These are phyloP conservation scores for Pythium myriotylum DNA, from an alignment of 352 stramenopile genomes.

Conservation along the genomic window DNA sequence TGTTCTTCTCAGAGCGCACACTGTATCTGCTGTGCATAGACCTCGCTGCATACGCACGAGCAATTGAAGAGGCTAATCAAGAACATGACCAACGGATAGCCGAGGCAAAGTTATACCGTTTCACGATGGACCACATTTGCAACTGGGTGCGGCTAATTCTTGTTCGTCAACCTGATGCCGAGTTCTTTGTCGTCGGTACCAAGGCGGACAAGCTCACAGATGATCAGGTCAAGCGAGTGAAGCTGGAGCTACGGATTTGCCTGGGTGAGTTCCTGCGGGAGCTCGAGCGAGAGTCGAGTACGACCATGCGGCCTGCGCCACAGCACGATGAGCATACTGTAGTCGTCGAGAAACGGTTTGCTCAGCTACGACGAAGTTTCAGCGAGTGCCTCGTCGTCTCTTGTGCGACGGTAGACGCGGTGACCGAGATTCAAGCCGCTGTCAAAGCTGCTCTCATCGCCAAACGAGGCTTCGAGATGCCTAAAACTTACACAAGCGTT, in stretches of 20 bases:
- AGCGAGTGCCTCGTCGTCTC: too few relatives aligned
- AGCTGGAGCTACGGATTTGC: slow-evolving; percentile 4
- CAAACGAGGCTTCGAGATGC: too few relatives aligned
- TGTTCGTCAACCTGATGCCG: slow-evolving; percentile 14
- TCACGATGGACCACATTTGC: background rate
- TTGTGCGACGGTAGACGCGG: too few relatives aligned
- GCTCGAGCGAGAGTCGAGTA: too few relatives aligned
- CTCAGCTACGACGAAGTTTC: too few relatives aligned
- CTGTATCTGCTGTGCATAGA: slow-evolving; percentile 17
- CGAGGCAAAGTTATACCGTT: too few relatives aligned
- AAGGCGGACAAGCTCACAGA: slow-evolving; percentile 8
- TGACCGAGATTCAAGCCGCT: too few relatives aligned
- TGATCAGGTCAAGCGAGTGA: background rate
- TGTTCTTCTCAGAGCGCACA: slow-evolving; percentile 22
- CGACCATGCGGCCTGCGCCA: too few relatives aligned
- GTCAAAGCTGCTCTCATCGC: too few relatives aligned
- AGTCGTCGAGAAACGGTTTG: too few relatives aligned
- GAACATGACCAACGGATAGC: background rate
- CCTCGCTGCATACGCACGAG: background rate
- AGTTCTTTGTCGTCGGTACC: slow-evolving; percentile 20
- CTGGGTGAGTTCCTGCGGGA: background rate
- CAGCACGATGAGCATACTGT: too few relatives aligned
- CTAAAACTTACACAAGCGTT: too few relatives aligned
- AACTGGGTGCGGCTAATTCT: slow-evolving; percentile 20
- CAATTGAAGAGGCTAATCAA: background rate